Evolutionary conservation across 2,329 filamentous ascomycete species (phyloP).

Genomic region (Colletotrichum aenigma): DNA sequence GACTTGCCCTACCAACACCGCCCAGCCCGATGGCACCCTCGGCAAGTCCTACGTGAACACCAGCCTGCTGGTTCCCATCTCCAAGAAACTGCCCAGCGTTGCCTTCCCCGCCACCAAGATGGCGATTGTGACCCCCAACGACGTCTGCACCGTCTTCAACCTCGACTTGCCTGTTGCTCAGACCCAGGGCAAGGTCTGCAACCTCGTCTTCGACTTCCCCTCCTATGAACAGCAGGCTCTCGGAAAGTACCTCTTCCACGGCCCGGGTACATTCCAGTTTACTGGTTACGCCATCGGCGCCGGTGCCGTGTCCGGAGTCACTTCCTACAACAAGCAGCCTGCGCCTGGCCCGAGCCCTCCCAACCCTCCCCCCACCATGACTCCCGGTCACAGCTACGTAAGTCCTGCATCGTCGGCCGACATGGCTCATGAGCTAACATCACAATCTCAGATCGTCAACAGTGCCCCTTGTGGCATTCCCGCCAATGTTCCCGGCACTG

Average conservation of each 20-base stretch:
- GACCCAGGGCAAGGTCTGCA: conserved; percentile 18
- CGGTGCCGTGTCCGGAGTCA: conserved; percentile 11
- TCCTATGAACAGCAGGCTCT: not conserved
- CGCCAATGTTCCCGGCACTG: not conserved
- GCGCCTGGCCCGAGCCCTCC: conserved; percentile 13
- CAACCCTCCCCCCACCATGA: conserved; percentile 9
- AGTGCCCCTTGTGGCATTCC: conserved; percentile 15
- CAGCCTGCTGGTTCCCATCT: conserved; percentile 6
- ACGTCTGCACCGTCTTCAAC: conserved; percentile 18
- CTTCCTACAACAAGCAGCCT: conserved; percentile 9
- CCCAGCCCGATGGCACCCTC: conserved; percentile 12
- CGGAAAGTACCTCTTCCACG: conserved; percentile 1
- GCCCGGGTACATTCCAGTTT: conserved; percentile 8
- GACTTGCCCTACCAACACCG: conserved; percentile 2
- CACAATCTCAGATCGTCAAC: not conserved
- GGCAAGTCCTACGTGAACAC: not conserved
- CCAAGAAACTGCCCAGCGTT: not conserved
- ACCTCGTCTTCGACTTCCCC: conserved; percentile 16
- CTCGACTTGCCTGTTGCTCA: conserved; percentile 5
- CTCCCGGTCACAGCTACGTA: conserved; percentile 11
- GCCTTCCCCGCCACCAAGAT: not conserved
- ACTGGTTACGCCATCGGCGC: conserved; percentile 12
- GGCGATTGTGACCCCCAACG: not conserved
- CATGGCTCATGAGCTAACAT: not conserved
- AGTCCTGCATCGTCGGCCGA: not conserved